Evolutionary conservation across 495 filamentous ascomycete species (phyloP).

Genomic region (Podospora tetraspora): DNA sequence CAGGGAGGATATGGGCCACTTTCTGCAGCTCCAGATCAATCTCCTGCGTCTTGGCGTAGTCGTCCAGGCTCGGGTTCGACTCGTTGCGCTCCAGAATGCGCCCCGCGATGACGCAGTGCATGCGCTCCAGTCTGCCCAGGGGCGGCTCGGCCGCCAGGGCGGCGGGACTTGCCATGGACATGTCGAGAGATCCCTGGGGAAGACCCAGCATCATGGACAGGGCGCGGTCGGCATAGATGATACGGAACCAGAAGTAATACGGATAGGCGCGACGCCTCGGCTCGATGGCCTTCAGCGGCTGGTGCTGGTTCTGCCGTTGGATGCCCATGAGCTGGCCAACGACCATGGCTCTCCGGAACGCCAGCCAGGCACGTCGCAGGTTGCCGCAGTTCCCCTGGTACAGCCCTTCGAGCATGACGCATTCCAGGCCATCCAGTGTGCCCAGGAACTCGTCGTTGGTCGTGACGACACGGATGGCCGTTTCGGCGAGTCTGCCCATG

Average conservation of each 20-base stretch:
- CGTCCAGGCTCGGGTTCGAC: constrained; percentile 7
- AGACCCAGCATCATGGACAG: constrained; percentile 31
- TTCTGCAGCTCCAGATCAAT: constrained; percentile 27
- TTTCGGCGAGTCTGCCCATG: constrained; percentile 32
- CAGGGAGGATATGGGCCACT: constrained; percentile 24
- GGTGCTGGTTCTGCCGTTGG: constrained; percentile 25
- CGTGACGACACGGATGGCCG: constrained; percentile 39
- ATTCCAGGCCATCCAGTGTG: constrained; percentile 46
- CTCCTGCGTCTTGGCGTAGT: constrained; percentile 22
- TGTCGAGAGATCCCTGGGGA: constrained; percentile 23
- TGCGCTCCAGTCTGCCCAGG: constrained; percentile 31
- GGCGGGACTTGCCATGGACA: constrained; percentile 17
- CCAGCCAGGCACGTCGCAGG: constrained; percentile 40
- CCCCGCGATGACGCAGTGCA: constrained; percentile 22
- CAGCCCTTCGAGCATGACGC: constrained; percentile 43
- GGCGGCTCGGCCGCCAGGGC: constrained; percentile 19
- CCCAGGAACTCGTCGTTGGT: constrained; percentile 42
- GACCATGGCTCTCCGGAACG: constrained; percentile 40
- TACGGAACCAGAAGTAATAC: constrained; percentile 32
- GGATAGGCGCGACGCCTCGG: constrained; percentile 15
- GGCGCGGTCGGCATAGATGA: constrained; percentile 27
- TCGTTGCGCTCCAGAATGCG: constrained; percentile 36
- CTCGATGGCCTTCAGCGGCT: constrained; percentile 18
- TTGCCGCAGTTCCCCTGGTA: constrained; percentile 46
- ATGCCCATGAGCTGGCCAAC: constrained; percentile 41